phyloP scores from a whole-genome alignment of 2,329 filamentous ascomycete species.

The Capronia epimyces region DNA sequence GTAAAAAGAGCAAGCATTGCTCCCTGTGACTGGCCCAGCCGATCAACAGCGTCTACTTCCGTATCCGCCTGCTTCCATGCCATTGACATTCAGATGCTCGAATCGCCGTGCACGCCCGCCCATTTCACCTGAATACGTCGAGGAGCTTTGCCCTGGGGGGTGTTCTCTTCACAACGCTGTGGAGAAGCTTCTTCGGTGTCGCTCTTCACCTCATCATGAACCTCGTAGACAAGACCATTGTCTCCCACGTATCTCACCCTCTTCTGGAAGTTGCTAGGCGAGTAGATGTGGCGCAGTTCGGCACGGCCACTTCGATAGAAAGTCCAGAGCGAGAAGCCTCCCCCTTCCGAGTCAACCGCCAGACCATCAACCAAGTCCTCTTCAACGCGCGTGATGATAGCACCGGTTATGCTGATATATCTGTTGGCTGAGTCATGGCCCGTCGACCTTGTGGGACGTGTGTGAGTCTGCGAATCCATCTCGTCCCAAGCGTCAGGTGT shows the following conservation, averaged over 20 bases:
- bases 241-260: conserved; percentile 13
- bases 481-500: conserved; percentile 24
- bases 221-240: conserved; percentile 21
- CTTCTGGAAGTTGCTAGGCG: conserved; percentile 3
- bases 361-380: conserved; percentile 23
- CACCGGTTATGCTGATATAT: conserved; percentile 15
- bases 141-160: background rate
- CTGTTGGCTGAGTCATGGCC: background rate
- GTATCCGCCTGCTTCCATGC: no score
- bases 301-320: conserved; percentile 22
- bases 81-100: background rate
- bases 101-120: background rate
- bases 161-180: background rate
- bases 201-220: background rate
- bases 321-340: conserved; percentile 25
- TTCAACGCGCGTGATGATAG: conserved; percentile 11
- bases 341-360: conserved; percentile 21
- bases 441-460: background rate
- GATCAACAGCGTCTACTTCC: no score
- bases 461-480: conserved; percentile 22
- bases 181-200: background rate
- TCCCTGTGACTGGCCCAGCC: no score
- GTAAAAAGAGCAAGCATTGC: no score
- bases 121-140: conserved; percentile 10
- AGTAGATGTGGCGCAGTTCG: conserved; percentile 18